A percentile compares a stretch with the other conserved stretches of the same genome.
Evolutionary conservation across 1,284 basidiomycete genomes (phyloP).

Genomic region (Inonotus obliquus): DNA sequence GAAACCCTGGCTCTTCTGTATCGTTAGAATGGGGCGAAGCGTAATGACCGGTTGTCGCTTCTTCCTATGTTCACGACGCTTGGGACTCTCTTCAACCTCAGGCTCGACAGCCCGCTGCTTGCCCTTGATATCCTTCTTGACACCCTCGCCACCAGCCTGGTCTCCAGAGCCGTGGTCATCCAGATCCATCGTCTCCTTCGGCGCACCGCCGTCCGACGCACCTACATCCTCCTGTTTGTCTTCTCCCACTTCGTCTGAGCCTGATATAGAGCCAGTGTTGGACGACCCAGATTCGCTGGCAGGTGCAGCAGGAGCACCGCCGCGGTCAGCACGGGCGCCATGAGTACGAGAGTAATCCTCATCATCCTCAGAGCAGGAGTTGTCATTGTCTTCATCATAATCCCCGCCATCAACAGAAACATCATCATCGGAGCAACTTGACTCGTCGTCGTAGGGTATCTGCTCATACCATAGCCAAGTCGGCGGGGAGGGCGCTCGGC

Average conservation of each 20-base stretch:
- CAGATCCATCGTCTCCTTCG: slow-evolving; percentile 13
- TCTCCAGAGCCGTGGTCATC: slow-evolving; percentile 31
- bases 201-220: slow-evolving; percentile 1
- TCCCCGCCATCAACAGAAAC: slow-evolving; percentile 54
- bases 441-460: slow-evolving; percentile 58
- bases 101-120: slow-evolving; percentile 71
- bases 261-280: not conserved
- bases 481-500: slow-evolving; percentile 72
- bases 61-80: slow-evolving; percentile 45
- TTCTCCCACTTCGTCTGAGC: slow-evolving; percentile 7
- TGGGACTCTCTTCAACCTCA: slow-evolving; percentile 34
- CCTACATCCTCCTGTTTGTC: not conserved
- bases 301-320: slow-evolving; percentile 33
- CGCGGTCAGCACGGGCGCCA: slow-evolving; percentile 26
- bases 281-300: slow-evolving; percentile 22
- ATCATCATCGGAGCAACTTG: slow-evolving; percentile 41
- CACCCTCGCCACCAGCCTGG: slow-evolving; percentile 23
- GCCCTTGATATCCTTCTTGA: slow-evolving; percentile 63
- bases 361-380: slow-evolving; percentile 15
- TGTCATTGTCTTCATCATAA: slow-evolving; percentile 9
- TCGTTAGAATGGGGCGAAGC: slow-evolving; percentile 75
- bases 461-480: slow-evolving; percentile 86
- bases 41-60: slow-evolving; percentile 54
- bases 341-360: slow-evolving; percentile 45
- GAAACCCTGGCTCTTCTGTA: slow-evolving; percentile 80